Evolutionary conservation across 345 rosid species (phyloP), one percentile per base, ranked within the genome.

Genomic region (Alliaria petiolata): DNA sequence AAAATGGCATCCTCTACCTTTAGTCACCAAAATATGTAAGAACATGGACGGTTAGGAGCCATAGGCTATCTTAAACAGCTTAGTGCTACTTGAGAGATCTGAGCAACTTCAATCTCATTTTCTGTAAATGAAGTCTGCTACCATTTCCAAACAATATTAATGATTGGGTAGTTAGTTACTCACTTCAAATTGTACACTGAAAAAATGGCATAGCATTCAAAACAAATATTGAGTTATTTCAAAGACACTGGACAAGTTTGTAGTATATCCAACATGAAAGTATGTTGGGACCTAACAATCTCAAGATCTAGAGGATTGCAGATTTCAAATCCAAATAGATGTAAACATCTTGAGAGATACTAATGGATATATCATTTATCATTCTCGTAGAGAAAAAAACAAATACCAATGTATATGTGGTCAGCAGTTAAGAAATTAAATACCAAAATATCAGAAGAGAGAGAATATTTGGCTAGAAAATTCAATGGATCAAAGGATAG

Each of bases 1-100:
- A 76, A 72, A 76, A 88, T 62, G 61, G 74, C 75, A 71, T 84
- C 89, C 67, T 82, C 86, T 69, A 78, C 87, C 99, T 91, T 78
- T 16, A 31, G 56, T 28, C 65, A 65, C 26, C 59, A 67, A 31
- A 67, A 68, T 35, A 57, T 8, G 42, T 70, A 52, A 55, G 42
- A 70, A 62, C n/a, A 68, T 43, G 58, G 35, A 62, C 26, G 6
- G 55, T 69, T 61, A 68, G 15, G 47, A 51, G 60, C 7, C 33
- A 67, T 50, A 11, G 17, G 45, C 19, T n/a, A n/a, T n/a, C n/a
- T n/a, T n/a, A n/a, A n/a, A n/a, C n/a, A n/a, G n/a, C n/a, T n/a
- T n/a, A n/a, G n/a, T n/a, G n/a, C n/a, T 52, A 52, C 38, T 40
- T 40, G 9, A 46, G 12, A 60, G 52, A 61, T 15, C 14, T 30